Conservation (phyloP, 1,284 basidiomycete species). For the Erythrobasidium hasegawianum region DNA sequence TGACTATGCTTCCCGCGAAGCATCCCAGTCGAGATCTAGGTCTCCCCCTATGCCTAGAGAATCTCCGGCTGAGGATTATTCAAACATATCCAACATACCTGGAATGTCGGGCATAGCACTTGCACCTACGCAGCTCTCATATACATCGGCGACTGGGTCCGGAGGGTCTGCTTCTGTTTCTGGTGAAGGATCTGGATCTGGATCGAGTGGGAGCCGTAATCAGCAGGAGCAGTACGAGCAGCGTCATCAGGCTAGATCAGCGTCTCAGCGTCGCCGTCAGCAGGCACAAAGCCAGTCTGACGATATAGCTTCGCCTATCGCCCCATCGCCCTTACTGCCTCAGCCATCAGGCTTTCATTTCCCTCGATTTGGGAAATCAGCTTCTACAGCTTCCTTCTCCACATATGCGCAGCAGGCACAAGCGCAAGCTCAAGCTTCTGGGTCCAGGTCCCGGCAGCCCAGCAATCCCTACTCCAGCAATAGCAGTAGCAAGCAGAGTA, state of each 20-base stretch:
- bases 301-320: no score
- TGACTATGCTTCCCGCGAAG: background rate
- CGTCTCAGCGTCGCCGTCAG: conserved; percentile 18
- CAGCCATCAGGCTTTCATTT: conserved; percentile 3
- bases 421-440: no score
- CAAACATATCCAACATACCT: conserved; percentile 25
- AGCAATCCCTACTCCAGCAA: conserved; percentile 4
- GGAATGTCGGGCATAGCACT: conserved; percentile 32
- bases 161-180: conserved; percentile 5
- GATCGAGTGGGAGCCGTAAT: background rate
- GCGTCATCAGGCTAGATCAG: background rate
- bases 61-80: background rate
- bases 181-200: background rate
- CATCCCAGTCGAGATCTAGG: background rate
- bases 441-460: background rate
- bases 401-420: background rate
- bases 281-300: conserved; percentile 3
- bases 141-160: no score
- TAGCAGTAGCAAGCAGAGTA: conserved; percentile 6
- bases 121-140: conserved; percentile 5
- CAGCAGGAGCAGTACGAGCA: background rate
- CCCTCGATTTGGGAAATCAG: background rate
- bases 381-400: background rate
- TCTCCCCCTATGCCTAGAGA: conserved; percentile 9
- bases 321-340: conserved; percentile 1